phyloP scores from a whole-genome alignment of 1,139 yeast species.

The Petasospora fabianii region DNA sequence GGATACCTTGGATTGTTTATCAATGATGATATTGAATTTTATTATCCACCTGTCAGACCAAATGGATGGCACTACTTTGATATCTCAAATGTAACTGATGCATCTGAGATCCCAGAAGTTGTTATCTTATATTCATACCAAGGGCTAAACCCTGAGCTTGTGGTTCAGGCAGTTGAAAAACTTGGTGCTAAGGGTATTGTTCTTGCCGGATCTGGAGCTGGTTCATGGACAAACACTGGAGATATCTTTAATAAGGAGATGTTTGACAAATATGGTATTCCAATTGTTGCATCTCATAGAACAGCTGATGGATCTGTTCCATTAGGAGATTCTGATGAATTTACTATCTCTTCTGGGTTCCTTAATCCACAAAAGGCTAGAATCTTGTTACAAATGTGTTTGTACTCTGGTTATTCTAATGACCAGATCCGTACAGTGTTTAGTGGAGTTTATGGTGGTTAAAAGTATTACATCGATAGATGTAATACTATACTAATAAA shows the following conservation, averaged over 20 bases:
- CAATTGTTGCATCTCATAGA: slow-evolving; percentile 50
- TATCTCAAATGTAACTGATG: slow-evolving; percentile 20
- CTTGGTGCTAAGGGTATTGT: slow-evolving; percentile 46
- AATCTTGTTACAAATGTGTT: slow-evolving; percentile 51
- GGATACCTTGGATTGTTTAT: slow-evolving; percentile 57
- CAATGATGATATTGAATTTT: slow-evolving; percentile 45
- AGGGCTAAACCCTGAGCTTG: slow-evolving; percentile 42
- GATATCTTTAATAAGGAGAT: slow-evolving; percentile 35
- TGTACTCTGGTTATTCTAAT: slow-evolving; percentile 40
- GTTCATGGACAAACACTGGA: slow-evolving; percentile 45
- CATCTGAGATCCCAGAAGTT: slow-evolving; percentile 38
- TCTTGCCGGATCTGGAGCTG: slow-evolving; percentile 58
- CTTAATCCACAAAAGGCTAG: slow-evolving; percentile 56
- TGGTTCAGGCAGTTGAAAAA: slow-evolving; percentile 34
- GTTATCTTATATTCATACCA: slow-evolving; percentile 50
- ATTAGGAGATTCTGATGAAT: slow-evolving; percentile 30
- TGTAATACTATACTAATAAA: too few relatives aligned
- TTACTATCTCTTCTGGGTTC: slow-evolving; percentile 48
- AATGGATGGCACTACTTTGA: slow-evolving; percentile 23
- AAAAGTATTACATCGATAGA: too few relatives aligned
- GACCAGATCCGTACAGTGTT: slow-evolving; percentile 45
- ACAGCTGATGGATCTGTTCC: slow-evolving; percentile 50
- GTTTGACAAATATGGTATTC: slow-evolving; percentile 33
- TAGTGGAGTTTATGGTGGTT: slow-evolving; percentile 44
- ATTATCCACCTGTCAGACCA: slow-evolving; percentile 23